Evolutionary conservation across 192 early-diverging fungal genomes (phyloP), one percentile per base, ranked within the genome.

Genomic region (Backusella tuberculispora): DNA sequence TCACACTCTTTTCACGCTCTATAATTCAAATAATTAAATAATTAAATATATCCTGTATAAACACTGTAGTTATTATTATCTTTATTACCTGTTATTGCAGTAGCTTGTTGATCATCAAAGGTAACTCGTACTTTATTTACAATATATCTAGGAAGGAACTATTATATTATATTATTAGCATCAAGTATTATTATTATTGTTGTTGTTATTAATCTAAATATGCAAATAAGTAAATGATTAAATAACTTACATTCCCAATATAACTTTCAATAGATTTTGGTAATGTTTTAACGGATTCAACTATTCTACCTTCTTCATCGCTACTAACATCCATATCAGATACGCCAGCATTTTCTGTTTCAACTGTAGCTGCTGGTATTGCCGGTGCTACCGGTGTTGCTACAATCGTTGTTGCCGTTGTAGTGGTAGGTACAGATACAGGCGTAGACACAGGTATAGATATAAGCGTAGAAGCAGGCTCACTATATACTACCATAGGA

Each of bases 241-340:
- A 48, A n/a, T 41, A 17, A 17, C 65, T 41, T 67, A 41, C 41
- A 19, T 24, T 13, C 9, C 19, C 19, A 12, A 19, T 43, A 21
- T 42, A 40, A 13, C 3, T 12, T 40, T 19, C 19, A 9, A 41
- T 41, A 0, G 15, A 41, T 21, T 43, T n/a, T 17, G 38, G 13
- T 43, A 5, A 15, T 26, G 4, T 9, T 2, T 41, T 13, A 6
- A 6, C 3, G 2, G 14, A 7, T 12, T 7, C 21, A 53, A 0
- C 5, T 1, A 21, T 53, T 6, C 13, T 8, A 5, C 17, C 3
- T 40, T 12, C 38, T n/a, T 38, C 38, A 10, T 43, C n/a, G 12
- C 37, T 67, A 19, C 37, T 21, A 12, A 42, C 37, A 67, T 67
- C 66, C 37, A 67, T 41, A 67, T 67, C 37, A 21, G 66, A 42